These are phyloP conservation scores for Rhododendron henanense DNA, from an alignment of 148 eudicot genomes.

Conservation along the genomic window DNA sequence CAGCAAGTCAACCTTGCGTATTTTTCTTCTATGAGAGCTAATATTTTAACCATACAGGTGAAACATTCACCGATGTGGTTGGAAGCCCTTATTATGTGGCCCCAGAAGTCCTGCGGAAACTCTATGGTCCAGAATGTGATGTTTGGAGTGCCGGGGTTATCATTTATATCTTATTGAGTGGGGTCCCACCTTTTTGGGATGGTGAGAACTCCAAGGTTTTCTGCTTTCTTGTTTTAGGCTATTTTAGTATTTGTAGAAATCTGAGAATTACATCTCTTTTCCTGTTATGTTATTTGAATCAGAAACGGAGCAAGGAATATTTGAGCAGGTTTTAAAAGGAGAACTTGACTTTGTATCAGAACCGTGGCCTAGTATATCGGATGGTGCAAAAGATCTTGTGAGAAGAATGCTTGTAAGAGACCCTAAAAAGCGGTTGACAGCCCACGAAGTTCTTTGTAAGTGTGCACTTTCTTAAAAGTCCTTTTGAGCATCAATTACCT, in stretches of 20 bases:
- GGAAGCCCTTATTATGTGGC: constrained; percentile 50
- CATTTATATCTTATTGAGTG: constrained; percentile 35
- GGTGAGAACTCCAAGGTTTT: constrained; percentile 21
- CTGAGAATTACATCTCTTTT: background rate
- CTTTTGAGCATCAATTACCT: background rate
- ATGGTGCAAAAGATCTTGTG: constrained; percentile 35
- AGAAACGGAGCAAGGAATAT: constrained; percentile 44
- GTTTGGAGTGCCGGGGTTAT: constrained; percentile 49
- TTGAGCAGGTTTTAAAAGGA: constrained; percentile 37
- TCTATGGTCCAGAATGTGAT: constrained; percentile 38
- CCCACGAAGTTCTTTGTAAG: constrained; percentile 41
- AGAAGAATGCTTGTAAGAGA: constrained; percentile 37
- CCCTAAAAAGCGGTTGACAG: constrained; percentile 30
- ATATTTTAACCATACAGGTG: constrained; percentile 24
- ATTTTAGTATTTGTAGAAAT: background rate
- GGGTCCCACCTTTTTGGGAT: constrained; percentile 49
- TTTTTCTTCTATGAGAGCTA: constrained; percentile 8
- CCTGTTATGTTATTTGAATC: constrained; percentile 8
- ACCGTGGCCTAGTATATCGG: constrained; percentile 43
- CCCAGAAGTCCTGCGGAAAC: constrained; percentile 36
- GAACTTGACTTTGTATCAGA: constrained; percentile 40
- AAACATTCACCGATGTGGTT: constrained; percentile 35
- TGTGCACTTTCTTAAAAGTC: background rate
- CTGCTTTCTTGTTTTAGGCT: background rate
- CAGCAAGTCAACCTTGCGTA: background rate